Evolutionary conservation across 169 alveolate species (phyloP).

Genomic region (Plasmodium knowlesi): DNA sequence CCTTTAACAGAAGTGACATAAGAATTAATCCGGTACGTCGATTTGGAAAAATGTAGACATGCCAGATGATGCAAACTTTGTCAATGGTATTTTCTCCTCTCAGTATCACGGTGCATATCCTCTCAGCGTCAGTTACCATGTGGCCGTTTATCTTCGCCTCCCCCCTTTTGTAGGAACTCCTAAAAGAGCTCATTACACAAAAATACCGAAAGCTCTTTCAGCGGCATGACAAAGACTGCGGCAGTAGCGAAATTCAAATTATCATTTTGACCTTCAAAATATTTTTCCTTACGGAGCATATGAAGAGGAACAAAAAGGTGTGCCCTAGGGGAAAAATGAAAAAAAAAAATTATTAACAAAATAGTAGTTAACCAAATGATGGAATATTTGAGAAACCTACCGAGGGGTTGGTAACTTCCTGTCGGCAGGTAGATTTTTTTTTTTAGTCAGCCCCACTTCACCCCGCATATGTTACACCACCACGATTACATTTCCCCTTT

Average conservation of each 20-base stretch:
- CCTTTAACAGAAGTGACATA: conserved; percentile 22
- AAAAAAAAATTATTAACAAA: background rate
- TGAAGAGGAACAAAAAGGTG: conserved; percentile 65
- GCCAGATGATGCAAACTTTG: background rate
- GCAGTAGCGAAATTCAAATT: conserved; percentile 74
- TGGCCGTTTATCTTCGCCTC: background rate
- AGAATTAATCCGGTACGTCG: conserved; percentile 52
- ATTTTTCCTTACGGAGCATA: conserved; percentile 56
- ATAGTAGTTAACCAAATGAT: background rate
- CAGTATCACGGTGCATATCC: background rate
- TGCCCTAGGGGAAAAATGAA: background rate
- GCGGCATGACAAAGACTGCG: conserved; percentile 68
- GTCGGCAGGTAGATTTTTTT: background rate
- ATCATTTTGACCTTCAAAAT: conserved; percentile 65
- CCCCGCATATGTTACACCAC: background rate
- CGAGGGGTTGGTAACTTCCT: background rate
- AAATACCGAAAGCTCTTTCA: conserved; percentile 57
- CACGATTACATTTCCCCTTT: background rate
- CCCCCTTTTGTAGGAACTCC: conserved; percentile 34
- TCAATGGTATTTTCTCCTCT: background rate
- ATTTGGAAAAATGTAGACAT: background rate
- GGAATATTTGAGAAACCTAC: background rate
- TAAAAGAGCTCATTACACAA: conserved; percentile 68
- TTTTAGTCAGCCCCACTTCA: background rate
- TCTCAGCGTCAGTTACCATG: background rate